These are phyloP conservation scores for Pythium rishiriense DNA, from an alignment of 352 stramenopile genomes.

Conservation along the genomic window DNA sequence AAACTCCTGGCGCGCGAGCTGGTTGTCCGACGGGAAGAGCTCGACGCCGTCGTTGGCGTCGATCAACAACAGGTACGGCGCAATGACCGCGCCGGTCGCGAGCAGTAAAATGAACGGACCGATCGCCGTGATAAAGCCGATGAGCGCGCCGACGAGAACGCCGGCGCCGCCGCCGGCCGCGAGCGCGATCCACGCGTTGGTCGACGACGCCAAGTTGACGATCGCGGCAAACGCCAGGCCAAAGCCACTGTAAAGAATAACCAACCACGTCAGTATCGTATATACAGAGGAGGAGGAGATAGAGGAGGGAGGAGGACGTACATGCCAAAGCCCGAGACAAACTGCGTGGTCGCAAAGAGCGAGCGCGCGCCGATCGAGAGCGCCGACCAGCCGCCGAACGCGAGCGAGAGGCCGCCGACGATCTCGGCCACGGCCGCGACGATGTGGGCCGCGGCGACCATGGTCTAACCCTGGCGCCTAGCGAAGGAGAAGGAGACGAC, in stretches of 20 bases:
- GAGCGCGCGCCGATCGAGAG: conserved; percentile 83
- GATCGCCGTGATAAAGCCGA: conserved; percentile 74
- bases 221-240: conserved; percentile 70
- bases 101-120: conserved; percentile 74
- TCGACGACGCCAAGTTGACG: conserved; percentile 46
- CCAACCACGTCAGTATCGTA: conserved; percentile 6
- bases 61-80: conserved; percentile 75
- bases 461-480: conserved; percentile 20
- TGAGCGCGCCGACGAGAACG: conserved; percentile 57
- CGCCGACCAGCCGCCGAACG: conserved; percentile 85
- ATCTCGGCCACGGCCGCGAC: conserved; percentile 79
- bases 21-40: conserved; percentile 71
- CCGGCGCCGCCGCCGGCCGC: conserved; percentile 62
- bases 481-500: not conserved
- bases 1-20: conserved; percentile 85
- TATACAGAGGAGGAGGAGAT: conserved; percentile 4
- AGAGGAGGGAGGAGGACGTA: conserved; percentile 40
- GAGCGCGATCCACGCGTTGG: conserved; percentile 78
- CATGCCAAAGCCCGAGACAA: conserved; percentile 82
- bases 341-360: conserved; percentile 82
- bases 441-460: conserved; percentile 59
- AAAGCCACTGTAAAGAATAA: conserved; percentile 50
- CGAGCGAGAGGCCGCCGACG: conserved; percentile 78
- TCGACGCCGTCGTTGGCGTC: conserved; percentile 67
- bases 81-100: conserved; percentile 65